Evolutionary conservation across 2,329 filamentous ascomycete species (phyloP), one percentile per base, ranked within the genome.

Genomic region (Scytalidium lignicola): DNA sequence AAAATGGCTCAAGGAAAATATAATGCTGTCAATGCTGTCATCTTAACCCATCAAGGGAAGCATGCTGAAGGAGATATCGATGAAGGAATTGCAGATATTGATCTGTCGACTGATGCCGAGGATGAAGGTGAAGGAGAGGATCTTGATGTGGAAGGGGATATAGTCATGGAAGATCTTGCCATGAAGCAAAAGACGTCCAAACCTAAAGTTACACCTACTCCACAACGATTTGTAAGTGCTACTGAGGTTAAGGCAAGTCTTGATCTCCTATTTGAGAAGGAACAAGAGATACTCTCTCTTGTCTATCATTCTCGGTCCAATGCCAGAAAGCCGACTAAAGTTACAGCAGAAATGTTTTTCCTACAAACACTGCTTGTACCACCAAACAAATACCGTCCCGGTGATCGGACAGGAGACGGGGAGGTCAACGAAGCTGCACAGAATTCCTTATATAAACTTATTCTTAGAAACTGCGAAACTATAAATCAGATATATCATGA

Each of bases 311-410:
- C 88, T 17, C 83, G 86, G 50, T 63, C 60, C 20, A 51, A 67
- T n/a, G 73, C 76, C 3, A 83, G 80, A 63, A 80, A 76, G 49
- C 70, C 74, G 32, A 69, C 70, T 6, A 72, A 72, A 17, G 73
- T 90, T n/a, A 82, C 74, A 2, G 81, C 89, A 1, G 88, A 96
- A 57, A 96, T 97, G 84, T 97, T 99, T 70, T 99, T 99, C 70
- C 75, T 97, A 49, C 84, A 87, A 49, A 85, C 83, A 29, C 74
- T 99, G 46, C 74, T 97, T 13, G 90, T 99, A 0, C 90, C 95
- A 2, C 93, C 93, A 2, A 99, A 96, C 65, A 86, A 85, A 59
- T 99, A 86, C 67, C 84, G 93, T 39, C 91, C 93, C 12, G 90
- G 95, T 65, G 89, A 90, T 9, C 80, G 83, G 51, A 91, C 88